phyloP scores from a whole-genome alignment of 768 basidiomycete species.

The Dacryopinax primogenitus region DNA sequence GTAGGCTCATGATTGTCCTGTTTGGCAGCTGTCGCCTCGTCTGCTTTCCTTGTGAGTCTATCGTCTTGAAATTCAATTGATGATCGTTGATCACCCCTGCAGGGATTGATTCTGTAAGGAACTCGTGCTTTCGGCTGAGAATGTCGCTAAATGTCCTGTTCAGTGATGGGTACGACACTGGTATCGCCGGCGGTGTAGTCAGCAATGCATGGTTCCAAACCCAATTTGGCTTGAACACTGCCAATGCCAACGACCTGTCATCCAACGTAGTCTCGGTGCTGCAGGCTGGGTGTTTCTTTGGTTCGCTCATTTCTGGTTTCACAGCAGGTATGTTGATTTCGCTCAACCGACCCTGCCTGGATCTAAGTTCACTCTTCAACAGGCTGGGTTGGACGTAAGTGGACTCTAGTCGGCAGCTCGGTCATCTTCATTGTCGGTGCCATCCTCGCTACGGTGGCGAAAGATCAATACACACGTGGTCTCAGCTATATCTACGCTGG shows the following conservation, averaged over 20 bases:
- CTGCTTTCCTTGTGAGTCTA: conserved; percentile 1
- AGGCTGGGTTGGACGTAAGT: not conserved
- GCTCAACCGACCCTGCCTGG: not conserved
- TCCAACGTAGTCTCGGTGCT: conserved; percentile 61
- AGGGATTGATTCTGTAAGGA: conserved; percentile 1
- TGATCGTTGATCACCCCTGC: not conserved
- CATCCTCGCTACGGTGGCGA: conserved; percentile 56
- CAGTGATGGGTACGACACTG: conserved; percentile 20
- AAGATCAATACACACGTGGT: conserved; percentile 35
- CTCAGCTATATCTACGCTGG: conserved; percentile 65
- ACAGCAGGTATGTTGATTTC: not conserved
- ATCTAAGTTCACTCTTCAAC: too few species aligned
- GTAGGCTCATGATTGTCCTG: not conserved
- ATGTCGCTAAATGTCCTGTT: not conserved
- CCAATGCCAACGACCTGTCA: conserved; percentile 18
- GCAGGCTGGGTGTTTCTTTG: conserved; percentile 75
- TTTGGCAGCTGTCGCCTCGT: not conserved
- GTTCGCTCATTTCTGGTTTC: conserved; percentile 1
- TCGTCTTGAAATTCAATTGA: not conserved
- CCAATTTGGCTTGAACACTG: conserved; percentile 41
- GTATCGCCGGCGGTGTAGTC: conserved; percentile 59
- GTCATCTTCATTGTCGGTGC: conserved; percentile 2
- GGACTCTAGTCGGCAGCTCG: not conserved
- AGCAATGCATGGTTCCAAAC: conserved; percentile 45
- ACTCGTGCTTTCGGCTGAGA: not conserved